phyloP scores from a whole-genome alignment of 345 rosid genomes.

The Salix udensis region DNA sequence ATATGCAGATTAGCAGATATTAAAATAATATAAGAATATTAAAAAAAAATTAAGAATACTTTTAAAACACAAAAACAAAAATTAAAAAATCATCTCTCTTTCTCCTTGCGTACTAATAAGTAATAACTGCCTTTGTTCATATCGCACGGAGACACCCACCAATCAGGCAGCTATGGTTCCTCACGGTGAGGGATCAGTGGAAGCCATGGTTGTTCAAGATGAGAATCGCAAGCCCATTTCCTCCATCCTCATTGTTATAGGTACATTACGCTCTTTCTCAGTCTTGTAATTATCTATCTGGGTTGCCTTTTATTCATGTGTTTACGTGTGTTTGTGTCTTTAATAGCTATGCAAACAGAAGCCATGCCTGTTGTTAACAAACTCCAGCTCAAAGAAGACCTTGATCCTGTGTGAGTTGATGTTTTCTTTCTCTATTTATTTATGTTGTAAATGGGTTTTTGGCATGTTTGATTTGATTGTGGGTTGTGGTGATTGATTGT shows the following conservation, averaged over 20 bases:
- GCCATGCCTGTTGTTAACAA: slow-evolving; percentile 73
- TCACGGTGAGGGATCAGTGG: slow-evolving; percentile 50
- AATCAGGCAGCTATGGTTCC: slow-evolving; percentile 44
- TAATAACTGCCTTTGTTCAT: neutral
- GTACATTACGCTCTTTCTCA: slow-evolving; percentile 23
- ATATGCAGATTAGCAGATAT: too few species aligned
- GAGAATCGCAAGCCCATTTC: slow-evolving; percentile 46
- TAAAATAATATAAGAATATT: too few species aligned
- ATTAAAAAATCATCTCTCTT: neutral
- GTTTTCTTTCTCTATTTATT: neutral
- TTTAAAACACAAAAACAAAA: too few species aligned
- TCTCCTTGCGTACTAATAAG: neutral
- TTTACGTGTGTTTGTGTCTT: neutral
- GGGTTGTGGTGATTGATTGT: neutral
- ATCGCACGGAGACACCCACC: neutral
- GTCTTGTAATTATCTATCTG: neutral
- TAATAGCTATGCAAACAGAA: slow-evolving; percentile 83
- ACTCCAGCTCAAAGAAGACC: slow-evolving; percentile 55
- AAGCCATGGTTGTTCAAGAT: slow-evolving; percentile 25
- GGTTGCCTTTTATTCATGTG: neutral
- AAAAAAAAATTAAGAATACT: too few species aligned
- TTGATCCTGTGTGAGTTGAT: slow-evolving; percentile 46
- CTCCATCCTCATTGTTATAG: slow-evolving; percentile 70
- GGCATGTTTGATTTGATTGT: neutral
- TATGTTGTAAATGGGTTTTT: neutral